phyloP scores from a whole-genome alignment of 2,329 filamentous ascomycete species.

The Fusarium neocosmosporiellum region DNA sequence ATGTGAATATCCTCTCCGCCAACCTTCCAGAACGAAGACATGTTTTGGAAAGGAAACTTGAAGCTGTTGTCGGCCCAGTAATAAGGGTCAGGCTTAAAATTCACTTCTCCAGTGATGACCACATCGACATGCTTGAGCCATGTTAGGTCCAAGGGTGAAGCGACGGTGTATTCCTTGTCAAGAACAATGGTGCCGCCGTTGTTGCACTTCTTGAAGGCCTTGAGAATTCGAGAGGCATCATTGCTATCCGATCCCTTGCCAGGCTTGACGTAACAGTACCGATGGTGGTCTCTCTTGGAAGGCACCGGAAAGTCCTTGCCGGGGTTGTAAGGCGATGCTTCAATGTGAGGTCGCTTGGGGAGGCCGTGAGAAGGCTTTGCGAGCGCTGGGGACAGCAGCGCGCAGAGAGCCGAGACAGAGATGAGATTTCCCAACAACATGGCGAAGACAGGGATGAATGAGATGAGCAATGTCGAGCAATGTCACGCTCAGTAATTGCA shows the following conservation, averaged over 20 bases:
- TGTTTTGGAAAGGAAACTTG: slow-evolving; percentile 73
- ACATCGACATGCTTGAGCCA: slow-evolving; percentile 73
- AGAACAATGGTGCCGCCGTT: slow-evolving; percentile 72
- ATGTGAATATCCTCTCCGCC: slow-evolving; percentile 64
- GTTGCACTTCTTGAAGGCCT: slow-evolving; percentile 61
- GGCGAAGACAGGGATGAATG: neutral
- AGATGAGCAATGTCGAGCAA: neutral
- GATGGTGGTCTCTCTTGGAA: slow-evolving; percentile 17
- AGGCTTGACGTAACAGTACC: slow-evolving; percentile 37
- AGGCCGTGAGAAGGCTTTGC: slow-evolving; percentile 9
- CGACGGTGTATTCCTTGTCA: slow-evolving; percentile 69
- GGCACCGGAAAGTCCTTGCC: slow-evolving; percentile 32
- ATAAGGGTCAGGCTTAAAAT: slow-evolving; percentile 73
- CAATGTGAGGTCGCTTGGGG: slow-evolving; percentile 32
- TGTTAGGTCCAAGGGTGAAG: slow-evolving; percentile 72
- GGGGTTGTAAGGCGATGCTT: slow-evolving; percentile 30
- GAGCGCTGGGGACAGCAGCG: slow-evolving; percentile 20
- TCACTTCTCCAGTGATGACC: slow-evolving; percentile 64
- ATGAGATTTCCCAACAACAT: slow-evolving; percentile 26
- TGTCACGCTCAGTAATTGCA: neutral
- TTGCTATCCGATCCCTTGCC: slow-evolving; percentile 14
- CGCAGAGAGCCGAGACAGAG: slow-evolving; percentile 17
- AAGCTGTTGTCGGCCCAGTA: slow-evolving; percentile 77
- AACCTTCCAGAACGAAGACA: slow-evolving; percentile 55
- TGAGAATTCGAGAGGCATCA: slow-evolving; percentile 33